Conservation (phyloP, 345 rosid genomes). For the Populus nigra region DNA sequence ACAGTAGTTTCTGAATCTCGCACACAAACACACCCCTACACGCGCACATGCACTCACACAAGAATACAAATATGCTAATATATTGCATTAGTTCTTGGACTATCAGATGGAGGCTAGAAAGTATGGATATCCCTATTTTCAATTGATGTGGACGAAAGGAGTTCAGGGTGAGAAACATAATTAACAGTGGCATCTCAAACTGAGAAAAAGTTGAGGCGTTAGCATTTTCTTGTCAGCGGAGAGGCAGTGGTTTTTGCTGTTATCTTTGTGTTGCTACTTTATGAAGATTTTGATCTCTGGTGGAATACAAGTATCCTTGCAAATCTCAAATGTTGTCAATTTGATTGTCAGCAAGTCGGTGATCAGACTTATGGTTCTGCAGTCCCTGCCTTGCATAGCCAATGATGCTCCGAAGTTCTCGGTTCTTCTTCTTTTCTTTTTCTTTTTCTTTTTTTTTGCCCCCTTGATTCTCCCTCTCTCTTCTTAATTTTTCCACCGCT, state of each 20-base stretch:
- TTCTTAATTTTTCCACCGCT: too few relatives aligned
- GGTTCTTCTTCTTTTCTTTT: neutral
- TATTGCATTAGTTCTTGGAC: neutral
- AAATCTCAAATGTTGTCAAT: neutral
- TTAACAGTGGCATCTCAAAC: neutral
- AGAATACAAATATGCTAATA: neutral
- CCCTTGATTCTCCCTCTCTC: too few relatives aligned
- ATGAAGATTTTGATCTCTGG: neutral
- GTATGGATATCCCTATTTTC: neutral
- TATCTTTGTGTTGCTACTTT: neutral
- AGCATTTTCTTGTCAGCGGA: neutral
- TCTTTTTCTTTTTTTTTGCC: too few relatives aligned
- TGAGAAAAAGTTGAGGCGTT: neutral
- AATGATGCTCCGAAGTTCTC: neutral
- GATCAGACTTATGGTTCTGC: neutral
- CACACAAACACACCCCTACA: neutral
- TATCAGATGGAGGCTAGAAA: neutral
- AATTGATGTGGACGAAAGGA: neutral
- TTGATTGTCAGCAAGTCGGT: neutral
- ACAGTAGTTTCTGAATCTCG: neutral
- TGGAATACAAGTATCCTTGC: neutral
- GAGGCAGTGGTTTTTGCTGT: neutral
- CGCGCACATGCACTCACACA: neutral
- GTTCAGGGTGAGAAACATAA: neutral
- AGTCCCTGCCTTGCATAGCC: neutral